Base-by-base conservation (phyloP, 78 protist species). In the Ministeria vibrans region DNA sequence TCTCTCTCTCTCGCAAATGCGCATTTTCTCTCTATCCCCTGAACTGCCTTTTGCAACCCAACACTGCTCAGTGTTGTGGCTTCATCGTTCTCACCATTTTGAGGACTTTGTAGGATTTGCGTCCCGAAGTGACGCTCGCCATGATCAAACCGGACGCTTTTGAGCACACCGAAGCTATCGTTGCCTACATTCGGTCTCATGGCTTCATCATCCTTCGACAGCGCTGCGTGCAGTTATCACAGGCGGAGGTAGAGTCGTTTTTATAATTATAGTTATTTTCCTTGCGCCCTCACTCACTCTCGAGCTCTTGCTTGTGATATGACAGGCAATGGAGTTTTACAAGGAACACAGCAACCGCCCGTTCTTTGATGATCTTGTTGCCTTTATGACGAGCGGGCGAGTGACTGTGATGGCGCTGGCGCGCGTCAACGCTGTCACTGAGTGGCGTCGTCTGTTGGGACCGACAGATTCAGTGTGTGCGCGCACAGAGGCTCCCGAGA, bases 301-400 rank as follows among this genome's bases (percentile, higher is more conserved):
- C n/a, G n/a, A n/a, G n/a, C n/a, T n/a, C n/a, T n/a, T n/a, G n/a
- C n/a, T n/a, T n/a, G n/a, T n/a, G n/a, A n/a, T n/a, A n/a, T n/a
- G n/a, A n/a, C 64, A 53, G 75, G 89, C 80, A 43, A 66, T 43
- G 11, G 79, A 53, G 46, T 86, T 86, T 64, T 86, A 86, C 34
- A 79, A 4, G 27, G 89, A 86, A 49, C 89, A 87, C 59, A 36
- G 49, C n/a, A 86, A 83, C 53, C 81, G 68, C 78, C 74, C 72
- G 32, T 87, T 82, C 46, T 87, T 34, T 73, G 69, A n/a, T 23
- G 34, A 34, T 44, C 80, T 87, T 13, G 78, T 78, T 23, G 9
- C 9, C 18, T 87, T 71, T 83, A 82, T 87, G 86, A 74, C 84
- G 34, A 62, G 84, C 38, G 88, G 88, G 13, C 88, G 77, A 11